These are phyloP conservation scores for Talaromyces sp. DNA, from an alignment of 2,329 filamentous ascomycete species.

Conservation along the genomic window DNA sequence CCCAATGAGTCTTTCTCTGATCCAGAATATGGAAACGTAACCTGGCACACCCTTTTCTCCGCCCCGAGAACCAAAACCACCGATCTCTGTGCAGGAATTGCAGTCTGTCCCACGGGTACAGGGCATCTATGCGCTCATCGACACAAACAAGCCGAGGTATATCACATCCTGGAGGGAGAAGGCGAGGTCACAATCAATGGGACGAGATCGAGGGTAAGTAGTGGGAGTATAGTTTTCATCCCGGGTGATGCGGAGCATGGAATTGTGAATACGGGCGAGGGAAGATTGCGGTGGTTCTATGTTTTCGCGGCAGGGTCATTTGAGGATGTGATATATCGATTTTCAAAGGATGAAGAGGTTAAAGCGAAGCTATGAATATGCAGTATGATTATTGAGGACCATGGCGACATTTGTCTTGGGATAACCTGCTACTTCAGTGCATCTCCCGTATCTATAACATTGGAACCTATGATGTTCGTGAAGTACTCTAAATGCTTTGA, in stretches of 20 bases:
- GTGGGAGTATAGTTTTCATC: constrained; percentile 45
- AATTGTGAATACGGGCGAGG: constrained; percentile 33
- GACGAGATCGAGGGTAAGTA: constrained; percentile 32
- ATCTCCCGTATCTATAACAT: too few relatives aligned
- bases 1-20: constrained; percentile 21
- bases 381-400: too few relatives aligned
- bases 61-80: constrained; percentile 35
- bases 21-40: constrained; percentile 21
- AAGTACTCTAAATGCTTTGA: too few relatives aligned
- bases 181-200: constrained; percentile 46
- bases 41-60: constrained; percentile 48
- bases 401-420: too few relatives aligned
- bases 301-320: constrained; percentile 43
- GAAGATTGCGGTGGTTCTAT: constrained; percentile 45
- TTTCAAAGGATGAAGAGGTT: constrained; percentile 17
- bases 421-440: too few relatives aligned
- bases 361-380: not conserved
- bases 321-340: constrained; percentile 44
- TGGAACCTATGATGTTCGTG: too few relatives aligned
- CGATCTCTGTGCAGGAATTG: constrained; percentile 44
- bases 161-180: constrained; percentile 42
- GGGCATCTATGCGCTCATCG: constrained; percentile 44
- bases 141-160: constrained; percentile 49
- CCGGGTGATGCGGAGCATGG: constrained; percentile 50
- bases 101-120: constrained; percentile 32